A percentile compares a stretch with the other conserved stretches of the same genome.
Conservation (phyloP, 345 rosid genomes). For the Pugionium dolabratum region DNA sequence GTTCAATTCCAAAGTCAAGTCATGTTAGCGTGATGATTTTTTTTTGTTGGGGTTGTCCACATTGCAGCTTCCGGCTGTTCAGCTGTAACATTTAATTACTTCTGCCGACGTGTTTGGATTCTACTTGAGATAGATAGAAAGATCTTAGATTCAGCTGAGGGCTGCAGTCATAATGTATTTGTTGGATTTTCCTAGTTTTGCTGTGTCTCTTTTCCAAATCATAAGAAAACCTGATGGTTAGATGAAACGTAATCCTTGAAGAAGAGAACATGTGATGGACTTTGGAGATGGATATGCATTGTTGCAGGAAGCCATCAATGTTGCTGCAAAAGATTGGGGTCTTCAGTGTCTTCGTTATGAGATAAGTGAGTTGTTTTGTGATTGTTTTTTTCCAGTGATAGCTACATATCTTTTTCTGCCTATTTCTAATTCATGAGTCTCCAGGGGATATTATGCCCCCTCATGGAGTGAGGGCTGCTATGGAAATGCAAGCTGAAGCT, state of each 20-base stretch:
- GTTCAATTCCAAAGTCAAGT: constrained; percentile 3
- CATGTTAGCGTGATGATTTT: constrained; percentile 1
- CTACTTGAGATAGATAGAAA: neutral
- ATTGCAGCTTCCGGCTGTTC: constrained; percentile 17
- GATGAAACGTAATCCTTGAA: neutral
- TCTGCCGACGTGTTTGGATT: constrained; percentile 3
- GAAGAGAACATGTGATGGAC: constrained; percentile 13
- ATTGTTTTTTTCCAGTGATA: constrained; percentile 2
- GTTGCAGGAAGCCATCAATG: constrained; percentile 84
- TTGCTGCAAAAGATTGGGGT: constrained; percentile 95
- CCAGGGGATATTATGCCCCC: constrained; percentile 99
- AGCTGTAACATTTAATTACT: neutral
- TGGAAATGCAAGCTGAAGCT: constrained; percentile 99
- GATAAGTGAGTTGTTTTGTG: constrained; percentile 61
- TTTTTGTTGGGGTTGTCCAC: neutral
- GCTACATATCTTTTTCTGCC: constrained; percentile 19
- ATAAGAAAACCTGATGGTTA: constrained; percentile 7
- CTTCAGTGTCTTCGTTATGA: constrained; percentile 95
- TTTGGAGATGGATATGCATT: constrained; percentile 19
- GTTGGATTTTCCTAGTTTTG: neutral
- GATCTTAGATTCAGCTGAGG: constrained; percentile 1
- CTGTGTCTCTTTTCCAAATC: neutral
- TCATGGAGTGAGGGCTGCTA: constrained; percentile 86
- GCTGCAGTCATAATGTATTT: neutral
- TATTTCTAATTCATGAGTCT: constrained; percentile 27